Conservation (phyloP, 2,329 filamentous ascomycete genomes). For the Venturia effusa region DNA sequence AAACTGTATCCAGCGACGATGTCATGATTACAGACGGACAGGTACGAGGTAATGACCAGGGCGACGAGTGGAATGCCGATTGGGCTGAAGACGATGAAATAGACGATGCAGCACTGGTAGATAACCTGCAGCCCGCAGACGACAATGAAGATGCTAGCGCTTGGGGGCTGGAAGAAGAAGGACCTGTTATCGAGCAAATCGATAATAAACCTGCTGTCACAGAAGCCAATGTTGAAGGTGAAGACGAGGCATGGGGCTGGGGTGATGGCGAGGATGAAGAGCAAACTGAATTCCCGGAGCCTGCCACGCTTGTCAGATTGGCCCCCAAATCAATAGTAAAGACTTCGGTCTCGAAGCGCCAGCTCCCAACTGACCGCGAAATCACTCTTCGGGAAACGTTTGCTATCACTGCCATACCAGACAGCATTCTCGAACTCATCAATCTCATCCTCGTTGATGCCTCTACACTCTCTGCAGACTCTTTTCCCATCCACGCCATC, state of each 20-base stretch:
- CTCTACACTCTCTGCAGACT: conserved; percentile 43
- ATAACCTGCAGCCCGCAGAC: conserved; percentile 17
- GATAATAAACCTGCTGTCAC: conserved; percentile 29
- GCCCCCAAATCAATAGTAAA: conserved; percentile 18
- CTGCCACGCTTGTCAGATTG: conserved; percentile 16
- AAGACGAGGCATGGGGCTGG: conserved; percentile 71
- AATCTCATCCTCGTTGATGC: conserved; percentile 37
- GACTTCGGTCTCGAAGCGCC: conserved; percentile 15
- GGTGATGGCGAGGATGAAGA: conserved; percentile 48
- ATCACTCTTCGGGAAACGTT: conserved; percentile 77
- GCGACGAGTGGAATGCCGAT: conserved; percentile 62
- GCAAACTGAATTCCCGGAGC: conserved; percentile 19
- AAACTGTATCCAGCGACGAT: conserved; percentile 62
- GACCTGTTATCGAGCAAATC: conserved; percentile 17
- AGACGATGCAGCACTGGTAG: conserved; percentile 24
- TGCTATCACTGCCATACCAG: conserved; percentile 77
- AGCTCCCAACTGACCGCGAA: conserved; percentile 38
- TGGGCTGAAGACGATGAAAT: conserved; percentile 58
- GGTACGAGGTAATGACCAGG: conserved; percentile 4
- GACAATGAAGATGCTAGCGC: conserved; percentile 39
- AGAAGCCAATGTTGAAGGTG: conserved; percentile 20
- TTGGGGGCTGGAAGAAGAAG: conserved; percentile 35
- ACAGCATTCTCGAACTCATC: conserved; percentile 61
- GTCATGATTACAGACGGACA: conserved; percentile 41
- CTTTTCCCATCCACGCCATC: conserved; percentile 41